Evolutionary conservation across 2,329 filamentous ascomycete species (phyloP), one percentile per base, ranked within the genome.

Genomic region (Rhinocladiella mackenziei): DNA sequence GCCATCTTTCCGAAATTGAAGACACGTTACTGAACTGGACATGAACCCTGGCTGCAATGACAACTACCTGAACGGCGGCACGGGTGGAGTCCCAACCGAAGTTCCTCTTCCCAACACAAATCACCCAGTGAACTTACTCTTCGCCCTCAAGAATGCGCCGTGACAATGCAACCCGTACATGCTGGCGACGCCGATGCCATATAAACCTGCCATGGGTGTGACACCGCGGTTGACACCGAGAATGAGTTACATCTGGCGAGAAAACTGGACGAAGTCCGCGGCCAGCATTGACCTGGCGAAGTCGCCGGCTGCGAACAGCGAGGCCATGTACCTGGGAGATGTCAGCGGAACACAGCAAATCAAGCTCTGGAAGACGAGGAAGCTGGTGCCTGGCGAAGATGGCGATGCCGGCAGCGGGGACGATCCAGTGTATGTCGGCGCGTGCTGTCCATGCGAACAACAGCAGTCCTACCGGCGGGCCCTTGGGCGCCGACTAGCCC

Each of bases 401-500:
- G 18, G 39, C 39, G 22, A 56, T 50, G 4, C 51, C 52, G 5
- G 48, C 38, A 2, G 52, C 50, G 6, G 45, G 51, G 1, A 54
- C 62, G 7, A 72, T 70, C 80, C 67, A 33, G 71, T 64, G 3
- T 71, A 79, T 62, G 5, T 60, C 62, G 0, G 62, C 44, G 4
- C 65, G 66, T 1, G 79, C 69, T 1, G 75, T 73, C 74, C 75
- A 84, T 14, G 77, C 81, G 32, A 54, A 54, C 8, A 52, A 23
- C 6, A 54, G 25, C 10, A 54, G 40, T 14, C 51, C 49, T 9
- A 37, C 23, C 3, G 51, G 49, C 25, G 35, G 39, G 22, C 47
- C 51, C 43, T 39, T 50, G 22, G 48, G 47, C 8, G 43, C 74
- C 2, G 66, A 60, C 2, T 82, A 65, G 2, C 77, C 77, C 0